These are phyloP conservation scores for Amoebophrya sp. DNA, from an alignment of 169 alveolate species.

Conservation along the genomic window DNA sequence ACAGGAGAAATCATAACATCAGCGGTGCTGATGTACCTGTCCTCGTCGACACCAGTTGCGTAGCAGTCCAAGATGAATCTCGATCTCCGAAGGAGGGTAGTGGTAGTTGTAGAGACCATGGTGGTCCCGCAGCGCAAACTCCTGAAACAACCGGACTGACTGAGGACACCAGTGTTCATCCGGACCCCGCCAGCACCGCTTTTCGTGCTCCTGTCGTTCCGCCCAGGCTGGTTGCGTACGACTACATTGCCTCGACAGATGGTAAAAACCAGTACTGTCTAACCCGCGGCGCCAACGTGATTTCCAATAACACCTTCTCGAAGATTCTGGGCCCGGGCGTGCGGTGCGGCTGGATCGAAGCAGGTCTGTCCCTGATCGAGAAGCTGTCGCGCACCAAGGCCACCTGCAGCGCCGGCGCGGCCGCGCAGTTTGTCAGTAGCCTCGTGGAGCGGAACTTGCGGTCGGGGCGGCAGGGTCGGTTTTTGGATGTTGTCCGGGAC, in stretches of 20 bases:
- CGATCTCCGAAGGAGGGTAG: background rate
- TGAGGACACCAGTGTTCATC: background rate
- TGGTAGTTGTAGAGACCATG: too few species aligned
- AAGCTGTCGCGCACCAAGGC: background rate
- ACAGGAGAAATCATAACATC: background rate
- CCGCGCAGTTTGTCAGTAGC: background rate
- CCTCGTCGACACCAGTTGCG: too few species aligned
- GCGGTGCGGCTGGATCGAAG: slow-evolving; percentile 25
- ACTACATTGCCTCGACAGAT: too few species aligned
- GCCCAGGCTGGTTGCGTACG: background rate
- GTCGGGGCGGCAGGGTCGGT: background rate
- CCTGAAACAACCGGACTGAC: too few species aligned
- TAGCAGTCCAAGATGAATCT: too few species aligned
- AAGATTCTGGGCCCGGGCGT: background rate
- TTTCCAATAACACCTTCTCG: background rate
- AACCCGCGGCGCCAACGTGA: background rate
- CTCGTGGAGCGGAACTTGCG: background rate
- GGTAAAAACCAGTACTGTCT: too few species aligned
- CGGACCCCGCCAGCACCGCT: background rate
- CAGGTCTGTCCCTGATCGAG: background rate
- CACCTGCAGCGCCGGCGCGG: slow-evolving; percentile 18
- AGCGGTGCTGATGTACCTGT: too few species aligned
- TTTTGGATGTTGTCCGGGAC: background rate
- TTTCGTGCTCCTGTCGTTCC: background rate
- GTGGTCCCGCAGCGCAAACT: too few species aligned